Evolutionary conservation across 2,329 filamentous ascomycete genomes (phyloP), one percentile per base, ranked within the genome.

Genomic region (Conoideocrella luteorostrata): DNA sequence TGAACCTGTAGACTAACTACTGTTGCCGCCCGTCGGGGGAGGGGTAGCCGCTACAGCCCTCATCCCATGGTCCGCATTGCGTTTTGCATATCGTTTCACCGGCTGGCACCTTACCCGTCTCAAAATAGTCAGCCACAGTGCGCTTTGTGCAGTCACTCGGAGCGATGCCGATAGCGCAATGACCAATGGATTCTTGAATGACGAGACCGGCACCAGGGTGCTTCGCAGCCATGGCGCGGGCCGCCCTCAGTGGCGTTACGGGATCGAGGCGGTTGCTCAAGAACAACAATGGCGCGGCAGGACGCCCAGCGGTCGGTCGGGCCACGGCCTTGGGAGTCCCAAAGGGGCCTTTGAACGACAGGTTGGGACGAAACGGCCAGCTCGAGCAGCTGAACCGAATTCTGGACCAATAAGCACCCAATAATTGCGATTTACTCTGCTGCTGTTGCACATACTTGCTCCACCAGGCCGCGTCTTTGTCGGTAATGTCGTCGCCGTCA

Each of bases 201-300:
- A n/a, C n/a, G n/a, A n/a, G n/a, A n/a, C n/a, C n/a, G n/a, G n/a
- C n/a, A n/a, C n/a, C n/a, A n/a, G n/a, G n/a, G n/a, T n/a, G n/a
- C n/a, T n/a, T n/a, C n/a, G n/a, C n/a, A n/a, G n/a, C n/a, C n/a
- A n/a, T n/a, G n/a, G n/a, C n/a, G n/a, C n/a, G n/a, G n/a, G n/a
- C n/a, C n/a, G n/a, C n/a, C n/a, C n/a, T n/a, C n/a, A 64, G 47
- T 11, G 68, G 68, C 15, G 67, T 71, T 10, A 69, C 62, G 10
- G 68, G 69, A 39, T 71, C 69, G 58, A 57, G 4, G 67, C 47
- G 47, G 65, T 68, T 40, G 69, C 48, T 30, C 69, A 52, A 7
- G 66, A 67, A 20, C 59, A 61, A 3, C 47, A 47, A 4, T 63
- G 69, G 40, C 47, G 56, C 4, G 49, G 59, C 22, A 43, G 50